Conservation (phyloP, 2,329 filamentous ascomycete species). For the Dryadomyces sulphureus region DNA sequence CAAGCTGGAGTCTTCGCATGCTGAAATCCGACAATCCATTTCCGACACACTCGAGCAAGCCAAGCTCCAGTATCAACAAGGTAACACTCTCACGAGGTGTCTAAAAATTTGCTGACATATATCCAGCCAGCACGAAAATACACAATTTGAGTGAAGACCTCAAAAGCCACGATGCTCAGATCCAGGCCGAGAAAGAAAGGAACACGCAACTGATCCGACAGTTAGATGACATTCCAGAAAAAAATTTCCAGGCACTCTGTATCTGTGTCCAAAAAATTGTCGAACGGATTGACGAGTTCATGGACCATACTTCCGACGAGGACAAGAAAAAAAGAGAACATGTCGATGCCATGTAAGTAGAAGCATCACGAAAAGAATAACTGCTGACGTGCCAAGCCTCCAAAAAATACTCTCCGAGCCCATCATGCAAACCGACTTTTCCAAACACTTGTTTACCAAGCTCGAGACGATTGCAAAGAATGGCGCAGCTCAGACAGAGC, state of each 20-base stretch:
- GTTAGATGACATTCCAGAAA: conserved; percentile 7
- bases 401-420: not conserved
- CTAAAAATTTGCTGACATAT: not conserved
- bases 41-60: conserved; percentile 5
- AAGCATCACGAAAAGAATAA: not conserved
- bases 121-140: conserved; percentile 4
- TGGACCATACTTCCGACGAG: not conserved
- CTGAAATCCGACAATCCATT: conserved; percentile 15
- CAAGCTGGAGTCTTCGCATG: conserved; percentile 18
- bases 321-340: not conserved
- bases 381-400: not conserved
- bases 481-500: not conserved
- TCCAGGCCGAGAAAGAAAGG: not conserved
- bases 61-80: not conserved
- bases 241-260: conserved; percentile 7
- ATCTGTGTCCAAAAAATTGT: conserved; percentile 6
- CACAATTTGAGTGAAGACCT: not conserved
- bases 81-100: conserved; percentile 5
- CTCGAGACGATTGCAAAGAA: not conserved
- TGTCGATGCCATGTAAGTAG: conserved; percentile 3
- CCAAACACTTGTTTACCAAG: no score
- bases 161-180: conserved; percentile 4
- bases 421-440: no score
- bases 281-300: conserved; percentile 5
- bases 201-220: conserved; percentile 1